Percentiles rank a stretch among this genome's conserved stretches.
These are phyloP conservation scores for Claviceps quebecensis DNA, from an alignment of 2,329 filamentous ascomycete genomes.

Conservation along the genomic window DNA sequence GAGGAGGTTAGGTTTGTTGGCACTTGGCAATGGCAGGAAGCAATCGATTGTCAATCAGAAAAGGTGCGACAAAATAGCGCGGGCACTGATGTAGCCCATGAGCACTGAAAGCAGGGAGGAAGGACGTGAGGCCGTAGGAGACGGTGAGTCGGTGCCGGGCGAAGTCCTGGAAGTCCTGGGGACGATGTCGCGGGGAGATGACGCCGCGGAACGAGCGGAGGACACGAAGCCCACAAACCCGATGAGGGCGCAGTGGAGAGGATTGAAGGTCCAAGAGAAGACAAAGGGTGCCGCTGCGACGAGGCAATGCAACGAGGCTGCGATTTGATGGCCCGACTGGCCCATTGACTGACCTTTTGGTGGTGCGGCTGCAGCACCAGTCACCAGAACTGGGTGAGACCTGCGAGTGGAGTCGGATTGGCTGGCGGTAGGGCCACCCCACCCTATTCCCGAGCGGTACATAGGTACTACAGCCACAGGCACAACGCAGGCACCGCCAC, in stretches of 20 bases:
- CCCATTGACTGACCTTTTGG: neutral
- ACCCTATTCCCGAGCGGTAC: too few relatives aligned
- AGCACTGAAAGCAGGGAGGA: too few relatives aligned
- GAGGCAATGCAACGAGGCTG: slow-evolving; percentile 8
- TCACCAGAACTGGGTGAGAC: too few relatives aligned
- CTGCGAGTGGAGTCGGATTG: too few relatives aligned
- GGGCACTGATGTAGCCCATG: neutral
- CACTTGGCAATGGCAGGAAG: neutral
- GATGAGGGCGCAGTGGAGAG: neutral
- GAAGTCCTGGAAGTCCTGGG: neutral
- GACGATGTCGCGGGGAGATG: neutral
- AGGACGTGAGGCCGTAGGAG: neutral
- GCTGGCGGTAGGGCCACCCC: neutral
- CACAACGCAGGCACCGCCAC: neutral
- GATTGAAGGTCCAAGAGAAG: neutral
- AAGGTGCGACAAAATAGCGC: neutral
- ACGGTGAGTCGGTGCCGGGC: neutral
- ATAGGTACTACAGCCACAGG: neutral
- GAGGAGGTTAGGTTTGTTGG: neutral
- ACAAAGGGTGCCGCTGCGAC: neutral
- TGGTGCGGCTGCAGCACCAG: neutral
- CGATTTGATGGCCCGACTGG: slow-evolving; percentile 1
- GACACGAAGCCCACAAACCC: neutral
- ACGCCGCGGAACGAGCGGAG: neutral
- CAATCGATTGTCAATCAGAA: neutral